Percentiles rank a stretch among this genome's conserved stretches.
Conservation (phyloP, 257 asterid species). For the Solanum tarijense region DNA sequence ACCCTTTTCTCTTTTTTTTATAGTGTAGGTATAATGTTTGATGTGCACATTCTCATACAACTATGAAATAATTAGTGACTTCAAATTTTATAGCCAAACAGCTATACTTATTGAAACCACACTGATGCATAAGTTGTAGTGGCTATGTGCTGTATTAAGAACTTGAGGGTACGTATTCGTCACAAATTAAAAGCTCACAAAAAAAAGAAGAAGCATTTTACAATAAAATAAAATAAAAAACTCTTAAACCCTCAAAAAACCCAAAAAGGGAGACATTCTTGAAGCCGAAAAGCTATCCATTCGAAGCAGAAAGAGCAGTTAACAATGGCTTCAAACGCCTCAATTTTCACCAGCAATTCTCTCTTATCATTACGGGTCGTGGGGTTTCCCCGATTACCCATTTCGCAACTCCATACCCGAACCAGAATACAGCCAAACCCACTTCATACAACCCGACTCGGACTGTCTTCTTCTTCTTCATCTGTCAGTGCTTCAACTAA, state of each 20-base stretch:
- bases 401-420: neutral
- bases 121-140: too few species aligned
- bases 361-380: constrained; percentile 9
- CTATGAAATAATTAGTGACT: too few species aligned
- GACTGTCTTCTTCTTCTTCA: constrained; percentile 4
- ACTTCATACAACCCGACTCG: neutral
- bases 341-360: constrained; percentile 16
- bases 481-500: neutral
- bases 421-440: neutral
- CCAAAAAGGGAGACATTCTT: neutral
- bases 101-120: too few species aligned
- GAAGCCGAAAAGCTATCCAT: neutral
- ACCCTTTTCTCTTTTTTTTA: too few species aligned
- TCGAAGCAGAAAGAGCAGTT: neutral
- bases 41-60: too few species aligned
- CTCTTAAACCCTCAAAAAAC: neutral
- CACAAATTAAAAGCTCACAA: neutral
- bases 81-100: too few species aligned
- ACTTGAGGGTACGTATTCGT: neutral
- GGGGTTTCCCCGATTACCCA: constrained; percentile 8
- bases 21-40: too few species aligned
- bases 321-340: constrained; percentile 26
- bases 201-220: neutral
- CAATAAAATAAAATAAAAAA: neutral
- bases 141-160: neutral